Base-by-base conservation (phyloP, 345 rosid species). In the Draba incana region DNA sequence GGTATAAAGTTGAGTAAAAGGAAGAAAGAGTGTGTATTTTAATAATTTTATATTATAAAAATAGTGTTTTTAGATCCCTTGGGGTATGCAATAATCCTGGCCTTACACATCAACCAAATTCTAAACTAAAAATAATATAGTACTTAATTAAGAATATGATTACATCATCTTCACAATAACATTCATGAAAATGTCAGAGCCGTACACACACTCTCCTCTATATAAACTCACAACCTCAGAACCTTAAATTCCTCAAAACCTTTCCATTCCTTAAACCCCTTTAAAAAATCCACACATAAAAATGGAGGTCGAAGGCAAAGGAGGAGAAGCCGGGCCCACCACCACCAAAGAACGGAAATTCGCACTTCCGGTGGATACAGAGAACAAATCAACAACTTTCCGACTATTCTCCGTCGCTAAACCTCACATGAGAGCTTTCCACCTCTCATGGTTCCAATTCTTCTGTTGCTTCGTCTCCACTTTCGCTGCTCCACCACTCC, bases 381-480 rank as follows among this genome's bases (percentile, higher is more conserved):
- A 89, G 30, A 86, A 87, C 81, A 92, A 87, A 58, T 83, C 98
- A 8, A 89, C 88, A 24, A 85, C 77, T 46, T 87, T 92, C 76
- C 82, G 85, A 0, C 64, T 89, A 24, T 82, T 86, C 66, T 92
- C 98, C 3, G n/a, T 71, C 2, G 85, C 92, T 7, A 83, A 69
- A 24, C 96, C 96, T 3, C 98, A 92, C 75, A 92, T 89, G 98
- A 67, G 90, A 57, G 88, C 98, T 24, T 89, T 92, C 64, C 94
- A 92, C 59, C 85, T 92, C 31, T 87, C 96, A 1, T 92, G 98
- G 98, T 44, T 89, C 1, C 91, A 94, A 16, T 92, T 89, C 81
- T 87, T 92, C 57, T 48, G 94, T 13, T 89, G 96, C 44, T 92
- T 92, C 41, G 92, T 92, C 12, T 89, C 98, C 65, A 84, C 89